Conservation (phyloP, 148 eudicot species). For the Polygonum maritimum region DNA sequence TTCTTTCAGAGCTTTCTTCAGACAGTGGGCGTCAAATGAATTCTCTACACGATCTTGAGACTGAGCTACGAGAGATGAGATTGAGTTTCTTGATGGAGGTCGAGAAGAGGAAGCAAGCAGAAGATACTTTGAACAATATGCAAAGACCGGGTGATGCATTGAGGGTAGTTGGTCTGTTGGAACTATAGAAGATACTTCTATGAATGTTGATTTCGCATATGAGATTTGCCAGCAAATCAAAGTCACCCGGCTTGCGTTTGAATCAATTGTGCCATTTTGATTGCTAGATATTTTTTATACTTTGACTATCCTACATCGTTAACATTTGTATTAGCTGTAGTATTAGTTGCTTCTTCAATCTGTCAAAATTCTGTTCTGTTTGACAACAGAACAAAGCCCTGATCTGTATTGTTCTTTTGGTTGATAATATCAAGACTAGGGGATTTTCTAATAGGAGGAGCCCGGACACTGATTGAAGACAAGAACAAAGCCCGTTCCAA, state of each 20-base stretch:
- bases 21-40: conserved; percentile 54
- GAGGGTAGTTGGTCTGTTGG: conserved; percentile 58
- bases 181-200: conserved; percentile 28
- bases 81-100: conserved; percentile 72
- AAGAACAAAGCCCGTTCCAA: too few species aligned
- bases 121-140: conserved; percentile 50
- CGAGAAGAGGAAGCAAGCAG: conserved; percentile 85
- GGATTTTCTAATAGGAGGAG: too few species aligned
- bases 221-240: conserved; percentile 60
- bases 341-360: too few species aligned
- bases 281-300: too few species aligned
- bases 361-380: too few species aligned
- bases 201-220: conserved; percentile 32
- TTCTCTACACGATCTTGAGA: conserved; percentile 39
- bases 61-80: conserved; percentile 73
- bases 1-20: conserved; percentile 58
- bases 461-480: too few species aligned
- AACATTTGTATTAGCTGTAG: too few species aligned
- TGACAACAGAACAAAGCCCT: too few species aligned
- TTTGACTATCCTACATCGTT: too few species aligned
- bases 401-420: too few species aligned
- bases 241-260: conserved; percentile 61
- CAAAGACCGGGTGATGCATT: conserved; percentile 45
- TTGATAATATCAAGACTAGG: too few species aligned
- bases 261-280: too few species aligned